Percentiles rank a stretch among this genome's conserved stretches.
Evolutionary conservation across 208 protist species (phyloP).

Genomic region (Entamoeba dispar): DNA sequence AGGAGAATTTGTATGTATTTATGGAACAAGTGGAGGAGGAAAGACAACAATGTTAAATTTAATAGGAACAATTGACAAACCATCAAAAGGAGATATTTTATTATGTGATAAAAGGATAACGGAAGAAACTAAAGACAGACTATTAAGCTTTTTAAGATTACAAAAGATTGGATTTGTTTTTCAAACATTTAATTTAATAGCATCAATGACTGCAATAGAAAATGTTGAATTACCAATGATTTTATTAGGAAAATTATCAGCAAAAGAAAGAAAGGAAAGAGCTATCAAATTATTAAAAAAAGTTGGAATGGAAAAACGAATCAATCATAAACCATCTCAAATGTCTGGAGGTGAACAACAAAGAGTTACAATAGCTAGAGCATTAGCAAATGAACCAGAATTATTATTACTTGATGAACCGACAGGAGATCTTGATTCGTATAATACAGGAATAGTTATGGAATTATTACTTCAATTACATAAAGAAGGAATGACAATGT

Average conservation of each 20-base stretch:
- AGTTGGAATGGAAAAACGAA: background rate
- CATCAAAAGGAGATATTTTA: slow-evolving; percentile 50
- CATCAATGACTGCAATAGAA: background rate
- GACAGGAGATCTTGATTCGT: slow-evolving; percentile 70
- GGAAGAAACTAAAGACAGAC: background rate
- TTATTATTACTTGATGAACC: background rate
- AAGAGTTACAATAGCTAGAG: background rate
- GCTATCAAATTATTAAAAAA: background rate
- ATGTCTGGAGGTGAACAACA: background rate
- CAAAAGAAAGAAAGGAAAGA: background rate
- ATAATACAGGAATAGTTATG: slow-evolving; percentile 70
- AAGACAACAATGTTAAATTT: slow-evolving; percentile 83
- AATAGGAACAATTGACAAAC: slow-evolving; percentile 77
- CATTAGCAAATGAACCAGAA: background rate
- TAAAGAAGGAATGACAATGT: slow-evolving; percentile 58
- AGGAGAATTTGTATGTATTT: slow-evolving; percentile 70
- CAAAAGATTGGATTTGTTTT: background rate
- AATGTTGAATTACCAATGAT: background rate
- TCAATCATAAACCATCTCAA: background rate
- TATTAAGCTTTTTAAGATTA: background rate
- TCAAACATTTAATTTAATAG: background rate
- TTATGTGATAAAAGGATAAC: background rate
- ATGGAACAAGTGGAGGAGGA: slow-evolving; percentile 71
- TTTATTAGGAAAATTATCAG: background rate
- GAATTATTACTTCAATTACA: slow-evolving; percentile 66